phyloP scores from a whole-genome alignment of 495 filamentous ascomycete species.

The Aspergillus haitiensis region DNA sequence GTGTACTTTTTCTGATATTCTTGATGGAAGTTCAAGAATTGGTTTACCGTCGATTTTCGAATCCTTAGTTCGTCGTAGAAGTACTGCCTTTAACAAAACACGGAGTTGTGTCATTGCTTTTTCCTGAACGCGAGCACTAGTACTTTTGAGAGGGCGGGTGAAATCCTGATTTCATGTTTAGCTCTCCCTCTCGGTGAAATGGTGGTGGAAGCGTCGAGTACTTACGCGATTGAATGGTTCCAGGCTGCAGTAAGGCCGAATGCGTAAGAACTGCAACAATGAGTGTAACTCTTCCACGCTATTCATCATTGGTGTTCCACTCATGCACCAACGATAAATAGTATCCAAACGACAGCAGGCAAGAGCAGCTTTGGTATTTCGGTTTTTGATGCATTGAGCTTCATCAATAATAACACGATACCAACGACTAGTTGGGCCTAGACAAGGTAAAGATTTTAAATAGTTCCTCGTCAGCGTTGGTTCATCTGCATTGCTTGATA shows the following conservation, averaged over 20 bases:
- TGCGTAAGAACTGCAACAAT: conserved; percentile 76
- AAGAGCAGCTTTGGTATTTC: conserved; percentile 61
- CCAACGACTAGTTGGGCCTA: conserved; percentile 67
- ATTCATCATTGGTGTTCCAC: conserved; percentile 96
- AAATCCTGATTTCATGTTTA: conserved; percentile 42
- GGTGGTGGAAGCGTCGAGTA: background rate
- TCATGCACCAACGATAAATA: conserved; percentile 78
- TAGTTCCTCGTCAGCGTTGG: conserved; percentile 22
- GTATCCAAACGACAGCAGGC: conserved; percentile 63
- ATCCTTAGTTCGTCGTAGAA: conserved; percentile 81
- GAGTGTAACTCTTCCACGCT: conserved; percentile 78
- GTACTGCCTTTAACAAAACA: conserved; percentile 77
- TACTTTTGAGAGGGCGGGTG: conserved; percentile 51
- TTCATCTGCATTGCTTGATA: conserved; percentile 24
- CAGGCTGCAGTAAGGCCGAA: conserved; percentile 73
- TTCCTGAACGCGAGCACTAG: conserved; percentile 30
- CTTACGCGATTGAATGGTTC: conserved; percentile 60
- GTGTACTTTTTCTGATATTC: conserved; percentile 63
- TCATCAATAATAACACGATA: conserved; percentile 90
- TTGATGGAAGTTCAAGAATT: conserved; percentile 71
- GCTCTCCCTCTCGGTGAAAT: background rate
- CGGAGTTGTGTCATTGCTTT: conserved; percentile 71
- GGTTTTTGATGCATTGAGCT: conserved; percentile 93
- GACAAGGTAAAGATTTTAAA: conserved; percentile 52
- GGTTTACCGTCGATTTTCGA: conserved; percentile 83